phyloP scores from a whole-genome alignment of 352 stramenopile genomes.

The Phytopythium oedochilum region DNA sequence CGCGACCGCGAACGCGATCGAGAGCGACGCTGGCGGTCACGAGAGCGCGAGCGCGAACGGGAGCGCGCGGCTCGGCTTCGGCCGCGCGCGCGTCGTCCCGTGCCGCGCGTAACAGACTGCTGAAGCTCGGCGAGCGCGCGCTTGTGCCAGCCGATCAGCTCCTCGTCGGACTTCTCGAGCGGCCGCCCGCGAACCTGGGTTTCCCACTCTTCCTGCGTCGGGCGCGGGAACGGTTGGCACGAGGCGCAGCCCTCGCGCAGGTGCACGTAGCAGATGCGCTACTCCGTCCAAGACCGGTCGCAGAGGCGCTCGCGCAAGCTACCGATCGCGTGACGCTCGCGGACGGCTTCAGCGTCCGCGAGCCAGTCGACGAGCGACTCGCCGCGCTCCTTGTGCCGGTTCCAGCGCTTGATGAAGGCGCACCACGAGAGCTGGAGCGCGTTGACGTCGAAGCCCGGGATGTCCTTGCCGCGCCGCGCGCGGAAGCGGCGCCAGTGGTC shows the following conservation, averaged over 20 bases:
- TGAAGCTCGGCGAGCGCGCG: neutral
- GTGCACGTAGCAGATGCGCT: neutral
- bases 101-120: neutral
- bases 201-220: neutral
- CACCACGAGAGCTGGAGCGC: neutral
- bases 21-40: no score
- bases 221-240: neutral
- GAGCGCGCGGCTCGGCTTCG: no score
- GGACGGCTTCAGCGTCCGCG: neutral
- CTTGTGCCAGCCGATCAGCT: neutral
- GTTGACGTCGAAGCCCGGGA: neutral
- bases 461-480: neutral
- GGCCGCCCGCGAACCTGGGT: neutral
- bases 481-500: neutral
- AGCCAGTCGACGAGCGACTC: neutral
- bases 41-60: no score
- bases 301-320: neutral
- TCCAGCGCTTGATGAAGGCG: slow-evolving; percentile 5
- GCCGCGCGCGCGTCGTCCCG: no score
- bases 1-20: no score
- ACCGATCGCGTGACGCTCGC: neutral
- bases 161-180: neutral
- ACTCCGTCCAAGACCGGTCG: neutral
- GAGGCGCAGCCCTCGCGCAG: neutral
- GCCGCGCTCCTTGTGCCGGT: neutral